Percentiles rank a stretch among this genome's conserved stretches.
Conservation (phyloP, 495 filamentous ascomycete species). For the Talaromyces wortmannii region DNA sequence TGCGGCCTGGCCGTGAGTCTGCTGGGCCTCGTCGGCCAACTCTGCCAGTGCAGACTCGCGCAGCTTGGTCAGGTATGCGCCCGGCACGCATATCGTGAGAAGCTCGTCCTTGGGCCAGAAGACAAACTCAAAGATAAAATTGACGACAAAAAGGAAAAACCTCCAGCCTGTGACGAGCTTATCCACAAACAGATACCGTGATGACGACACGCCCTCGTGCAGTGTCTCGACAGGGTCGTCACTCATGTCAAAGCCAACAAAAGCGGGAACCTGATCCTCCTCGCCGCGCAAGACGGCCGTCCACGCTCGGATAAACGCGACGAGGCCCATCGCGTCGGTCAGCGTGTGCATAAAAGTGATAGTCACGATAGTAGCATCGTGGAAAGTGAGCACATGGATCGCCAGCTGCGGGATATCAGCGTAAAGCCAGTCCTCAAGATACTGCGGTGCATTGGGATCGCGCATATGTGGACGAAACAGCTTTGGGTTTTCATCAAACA, state of each 20-base stretch:
- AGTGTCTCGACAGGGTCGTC: slow-evolving; percentile 6
- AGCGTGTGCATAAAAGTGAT: slow-evolving; percentile 40
- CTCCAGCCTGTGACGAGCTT: slow-evolving; percentile 15
- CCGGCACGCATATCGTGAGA: slow-evolving; percentile 15
- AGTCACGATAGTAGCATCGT: slow-evolving; percentile 39
- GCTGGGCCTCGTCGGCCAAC: background rate
- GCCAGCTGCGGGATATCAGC: slow-evolving; percentile 34
- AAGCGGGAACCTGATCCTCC: slow-evolving; percentile 10
- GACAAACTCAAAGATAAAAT: slow-evolving; percentile 21
- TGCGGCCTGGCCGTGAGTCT: background rate
- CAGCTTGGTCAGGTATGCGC: background rate
- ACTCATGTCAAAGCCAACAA: slow-evolving; percentile 6
- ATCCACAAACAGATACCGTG: slow-evolving; percentile 11
- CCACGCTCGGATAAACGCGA: slow-evolving; percentile 14
- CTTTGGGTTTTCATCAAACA: background rate
- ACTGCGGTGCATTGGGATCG: background rate
- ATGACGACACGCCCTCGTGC: background rate
- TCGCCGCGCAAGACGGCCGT: slow-evolving; percentile 10
- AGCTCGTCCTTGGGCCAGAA: slow-evolving; percentile 20
- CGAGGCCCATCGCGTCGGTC: slow-evolving; percentile 36
- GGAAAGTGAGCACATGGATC: slow-evolving; percentile 40
- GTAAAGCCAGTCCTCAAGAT: slow-evolving; percentile 31
- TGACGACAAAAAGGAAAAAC: slow-evolving; percentile 20
- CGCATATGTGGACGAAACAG: background rate
- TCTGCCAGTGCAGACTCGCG: background rate